Conservation (phyloP, 305 asterid genomes). For the Fraxinus ornus region DNA sequence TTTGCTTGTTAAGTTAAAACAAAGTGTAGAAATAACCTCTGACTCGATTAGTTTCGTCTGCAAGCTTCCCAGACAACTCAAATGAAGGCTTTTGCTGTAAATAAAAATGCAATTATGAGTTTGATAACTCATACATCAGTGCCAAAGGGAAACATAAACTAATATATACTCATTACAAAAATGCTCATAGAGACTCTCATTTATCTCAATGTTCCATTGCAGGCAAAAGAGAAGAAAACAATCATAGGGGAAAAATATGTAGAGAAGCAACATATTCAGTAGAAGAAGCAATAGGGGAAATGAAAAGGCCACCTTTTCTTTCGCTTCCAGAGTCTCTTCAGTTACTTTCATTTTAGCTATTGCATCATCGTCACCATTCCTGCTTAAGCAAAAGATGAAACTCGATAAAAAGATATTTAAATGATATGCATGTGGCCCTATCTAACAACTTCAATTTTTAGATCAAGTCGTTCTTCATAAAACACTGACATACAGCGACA, state of each 20-base stretch:
- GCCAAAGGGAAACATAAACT: not conserved
- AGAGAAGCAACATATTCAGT: not conserved
- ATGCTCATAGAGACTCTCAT: slow-evolving; percentile 2
- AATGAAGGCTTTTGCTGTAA: slow-evolving; percentile 91
- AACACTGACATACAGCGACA: slow-evolving; percentile 15
- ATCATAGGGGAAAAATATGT: not conserved
- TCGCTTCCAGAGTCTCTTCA: slow-evolving; percentile 74
- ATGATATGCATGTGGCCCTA: not conserved
- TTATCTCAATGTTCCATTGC: not conserved
- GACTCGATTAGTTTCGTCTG: slow-evolving; percentile 89
- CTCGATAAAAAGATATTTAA: not conserved
- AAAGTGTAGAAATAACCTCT: slow-evolving; percentile 55
- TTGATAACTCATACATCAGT: slow-evolving; percentile 1
- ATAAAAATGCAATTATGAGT: slow-evolving; percentile 20
- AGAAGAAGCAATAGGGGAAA: not conserved
- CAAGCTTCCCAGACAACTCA: slow-evolving; percentile 98
- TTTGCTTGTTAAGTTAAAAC: not conserved
- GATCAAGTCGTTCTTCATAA: not conserved
- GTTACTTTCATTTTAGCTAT: slow-evolving; percentile 81
- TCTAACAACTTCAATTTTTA: not conserved
- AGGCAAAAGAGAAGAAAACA: slow-evolving; percentile 7
- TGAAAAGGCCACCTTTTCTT: slow-evolving; percentile 58
- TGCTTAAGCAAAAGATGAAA: slow-evolving; percentile 32
- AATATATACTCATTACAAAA: slow-evolving; percentile 6
- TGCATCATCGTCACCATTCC: slow-evolving; percentile 69